Conservation (phyloP, 2,329 filamentous ascomycete genomes). For the Pyricularia pennisetigena region DNA sequence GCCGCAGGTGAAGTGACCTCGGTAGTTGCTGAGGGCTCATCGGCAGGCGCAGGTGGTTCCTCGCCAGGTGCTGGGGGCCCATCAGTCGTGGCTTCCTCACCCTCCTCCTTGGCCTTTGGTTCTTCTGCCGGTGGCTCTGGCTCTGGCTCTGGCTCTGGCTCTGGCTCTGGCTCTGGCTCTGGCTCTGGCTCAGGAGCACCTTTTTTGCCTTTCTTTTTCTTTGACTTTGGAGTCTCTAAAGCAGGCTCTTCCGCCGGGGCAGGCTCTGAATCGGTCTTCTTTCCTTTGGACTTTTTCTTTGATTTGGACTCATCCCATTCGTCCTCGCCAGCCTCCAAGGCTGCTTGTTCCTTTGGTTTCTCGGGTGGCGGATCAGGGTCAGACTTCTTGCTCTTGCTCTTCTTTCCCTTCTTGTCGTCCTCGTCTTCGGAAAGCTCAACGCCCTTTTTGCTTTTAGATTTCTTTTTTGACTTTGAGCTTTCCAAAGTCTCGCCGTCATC, state of each 20-base stretch:
- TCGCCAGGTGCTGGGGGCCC: no score
- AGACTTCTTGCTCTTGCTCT: constrained; percentile 7
- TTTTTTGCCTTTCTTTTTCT: constrained; percentile 7
- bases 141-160: background rate
- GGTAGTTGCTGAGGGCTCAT: background rate
- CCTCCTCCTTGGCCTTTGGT: background rate
- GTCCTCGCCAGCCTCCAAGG: background rate
- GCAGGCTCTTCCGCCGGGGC: background rate
- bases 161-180: background rate
- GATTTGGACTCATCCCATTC: background rate
- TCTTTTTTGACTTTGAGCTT: background rate
- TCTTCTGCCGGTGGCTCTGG: background rate
- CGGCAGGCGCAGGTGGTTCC: background rate
- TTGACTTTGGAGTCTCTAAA: background rate
- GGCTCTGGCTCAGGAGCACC: background rate
- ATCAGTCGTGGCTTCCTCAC: background rate
- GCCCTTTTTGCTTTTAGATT: background rate
- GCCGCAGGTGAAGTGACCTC: background rate
- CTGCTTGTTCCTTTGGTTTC: background rate
- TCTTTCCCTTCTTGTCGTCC: constrained; percentile 3
- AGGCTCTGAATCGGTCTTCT: background rate
- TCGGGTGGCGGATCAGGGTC: background rate
- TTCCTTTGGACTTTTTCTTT: background rate
- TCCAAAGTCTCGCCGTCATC: background rate
- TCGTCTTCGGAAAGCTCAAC: background rate